These are phyloP conservation scores for Starmerella davenportii DNA, from an alignment of 805 yeast species.

Conservation along the genomic window DNA sequence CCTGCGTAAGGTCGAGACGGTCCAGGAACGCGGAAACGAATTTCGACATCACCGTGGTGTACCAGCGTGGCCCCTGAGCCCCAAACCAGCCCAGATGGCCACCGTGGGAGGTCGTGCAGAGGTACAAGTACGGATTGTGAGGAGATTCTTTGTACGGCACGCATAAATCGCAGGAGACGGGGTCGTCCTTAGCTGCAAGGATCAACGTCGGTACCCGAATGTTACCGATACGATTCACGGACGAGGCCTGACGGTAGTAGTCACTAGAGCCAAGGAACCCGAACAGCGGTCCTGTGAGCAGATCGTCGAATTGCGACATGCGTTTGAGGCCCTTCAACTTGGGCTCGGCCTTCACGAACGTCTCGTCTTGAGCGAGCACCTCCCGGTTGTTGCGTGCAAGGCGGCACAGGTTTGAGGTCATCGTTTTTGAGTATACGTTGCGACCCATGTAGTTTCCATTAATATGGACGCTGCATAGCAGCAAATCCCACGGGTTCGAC, in stretches of 20 bases:
- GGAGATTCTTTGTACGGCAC: conserved; percentile 36
- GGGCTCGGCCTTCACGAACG: conserved; percentile 20
- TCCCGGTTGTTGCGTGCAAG: conserved; percentile 30
- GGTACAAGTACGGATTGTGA: conserved; percentile 40
- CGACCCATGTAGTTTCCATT: conserved; percentile 28
- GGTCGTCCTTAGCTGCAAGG: conserved; percentile 57
- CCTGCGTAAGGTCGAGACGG: conserved; percentile 15
- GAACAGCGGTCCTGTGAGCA: conserved; percentile 45
- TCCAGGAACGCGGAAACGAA: conserved; percentile 26
- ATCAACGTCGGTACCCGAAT: conserved; percentile 47
- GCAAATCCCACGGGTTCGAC: conserved; percentile 61
- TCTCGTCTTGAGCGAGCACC: conserved; percentile 21
- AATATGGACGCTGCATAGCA: conserved; percentile 31
- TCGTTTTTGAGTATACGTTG: conserved; percentile 32
- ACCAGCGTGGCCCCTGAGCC: conserved; percentile 49
- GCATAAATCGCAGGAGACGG: conserved; percentile 38
- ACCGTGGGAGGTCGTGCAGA: conserved; percentile 48
- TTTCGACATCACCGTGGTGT: conserved; percentile 32
- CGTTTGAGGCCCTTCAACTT: conserved; percentile 15
- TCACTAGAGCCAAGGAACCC: conserved; percentile 47
- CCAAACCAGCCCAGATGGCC: conserved; percentile 75
- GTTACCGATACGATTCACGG: conserved; percentile 32
- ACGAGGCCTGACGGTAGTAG: conserved; percentile 48
- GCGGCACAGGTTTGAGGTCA: conserved; percentile 31
- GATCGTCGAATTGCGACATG: conserved; percentile 43